A percentile compares a stretch with the other conserved stretches of the same genome.
Conservation (phyloP, 2,329 filamentous ascomycete genomes). For the Penicillium glabrum region DNA sequence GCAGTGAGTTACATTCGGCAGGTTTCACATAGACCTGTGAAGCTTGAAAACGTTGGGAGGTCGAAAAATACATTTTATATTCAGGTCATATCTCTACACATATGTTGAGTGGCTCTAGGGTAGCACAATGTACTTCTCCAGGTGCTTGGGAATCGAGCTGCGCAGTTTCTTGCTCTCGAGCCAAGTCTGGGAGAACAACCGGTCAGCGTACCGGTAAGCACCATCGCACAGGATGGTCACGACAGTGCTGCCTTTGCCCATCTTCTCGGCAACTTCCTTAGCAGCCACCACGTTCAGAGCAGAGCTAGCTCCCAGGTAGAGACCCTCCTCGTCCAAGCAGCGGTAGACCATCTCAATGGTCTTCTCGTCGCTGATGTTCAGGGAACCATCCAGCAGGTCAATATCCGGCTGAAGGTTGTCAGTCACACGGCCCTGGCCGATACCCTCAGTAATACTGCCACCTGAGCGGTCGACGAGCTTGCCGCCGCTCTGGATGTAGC, state of each 20-base stretch:
- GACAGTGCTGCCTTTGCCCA: conserved; percentile 85
- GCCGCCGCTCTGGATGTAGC: conserved; percentile 83
- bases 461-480: conserved; percentile 78
- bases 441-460: conserved; percentile 93
- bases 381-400: conserved; percentile 75
- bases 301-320: conserved; percentile 93
- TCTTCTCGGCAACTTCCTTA: conserved; percentile 85
- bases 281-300: conserved; percentile 94
- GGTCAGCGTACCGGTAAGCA: conserved; percentile 94
- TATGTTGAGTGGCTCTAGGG: conserved; percentile 50
- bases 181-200: conserved; percentile 91
- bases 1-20: background rate
- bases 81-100: background rate
- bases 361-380: conserved; percentile 87
- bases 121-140: conserved; percentile 93
- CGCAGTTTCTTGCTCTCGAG: conserved; percentile 81
- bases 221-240: conserved; percentile 95
- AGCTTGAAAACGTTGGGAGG: too few species aligned
- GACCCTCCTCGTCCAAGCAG: conserved; percentile 90
- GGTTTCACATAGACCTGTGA: background rate
- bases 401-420: conserved; percentile 89
- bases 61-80: background rate
- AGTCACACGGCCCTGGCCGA: conserved; percentile 94
- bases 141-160: conserved; percentile 74
- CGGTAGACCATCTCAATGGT: conserved; percentile 97